phyloP scores from a whole-genome alignment of 2,329 filamentous ascomycete genomes.

The Alternaria burnsii region DNA sequence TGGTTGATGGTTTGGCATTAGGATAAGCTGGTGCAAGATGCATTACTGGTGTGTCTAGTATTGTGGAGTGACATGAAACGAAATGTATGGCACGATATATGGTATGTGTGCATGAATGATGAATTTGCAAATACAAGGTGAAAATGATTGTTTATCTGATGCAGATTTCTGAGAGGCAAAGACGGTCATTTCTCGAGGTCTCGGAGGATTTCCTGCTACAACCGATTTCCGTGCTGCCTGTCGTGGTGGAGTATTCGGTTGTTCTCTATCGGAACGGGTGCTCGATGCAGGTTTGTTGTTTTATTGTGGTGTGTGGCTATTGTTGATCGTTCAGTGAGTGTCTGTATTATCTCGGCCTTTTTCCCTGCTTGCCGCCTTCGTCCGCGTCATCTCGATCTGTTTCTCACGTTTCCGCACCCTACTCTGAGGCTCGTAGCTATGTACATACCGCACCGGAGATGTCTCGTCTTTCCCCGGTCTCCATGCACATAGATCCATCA shows the following conservation, averaged over 20 bases:
- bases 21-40: background rate
- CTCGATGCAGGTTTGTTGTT: too few relatives aligned
- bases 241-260: too few relatives aligned
- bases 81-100: background rate
- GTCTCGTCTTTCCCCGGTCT: background rate
- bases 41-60: background rate
- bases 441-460: background rate
- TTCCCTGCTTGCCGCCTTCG: too few relatives aligned
- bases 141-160: background rate
- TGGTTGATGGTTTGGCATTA: background rate
- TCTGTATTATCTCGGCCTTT: too few relatives aligned
- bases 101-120: background rate
- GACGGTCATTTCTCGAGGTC: background rate
- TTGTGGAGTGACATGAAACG: constrained; percentile 1
- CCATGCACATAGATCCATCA: background rate
- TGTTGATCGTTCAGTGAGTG: too few relatives aligned
- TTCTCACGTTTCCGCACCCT: too few relatives aligned
- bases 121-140: background rate
- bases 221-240: too few relatives aligned
- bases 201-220: background rate
- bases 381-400: too few relatives aligned
- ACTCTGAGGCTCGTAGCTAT: too few relatives aligned
- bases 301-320: too few relatives aligned
- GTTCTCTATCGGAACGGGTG: too few relatives aligned
- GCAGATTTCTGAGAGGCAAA: too few relatives aligned